Percentiles rank a stretch among this genome's conserved stretches.
These are phyloP conservation scores for Cladosporium velox DNA, from an alignment of 2,329 filamentous ascomycete species.

Conservation along the genomic window DNA sequence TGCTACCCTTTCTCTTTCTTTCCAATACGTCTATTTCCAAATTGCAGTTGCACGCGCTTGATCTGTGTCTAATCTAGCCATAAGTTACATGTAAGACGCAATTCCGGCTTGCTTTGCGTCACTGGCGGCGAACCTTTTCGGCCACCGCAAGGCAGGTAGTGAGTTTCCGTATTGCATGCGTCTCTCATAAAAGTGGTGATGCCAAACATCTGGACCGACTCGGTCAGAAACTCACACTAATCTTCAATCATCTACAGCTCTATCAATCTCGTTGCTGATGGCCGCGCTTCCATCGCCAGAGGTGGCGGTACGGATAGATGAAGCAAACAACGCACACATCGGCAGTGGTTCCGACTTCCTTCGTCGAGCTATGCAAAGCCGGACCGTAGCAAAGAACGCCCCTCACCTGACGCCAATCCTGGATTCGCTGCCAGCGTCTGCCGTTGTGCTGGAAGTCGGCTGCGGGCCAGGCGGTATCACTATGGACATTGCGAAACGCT, in stretches of 20 bases:
- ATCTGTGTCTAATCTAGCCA: neutral
- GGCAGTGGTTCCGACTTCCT: conserved; percentile 5
- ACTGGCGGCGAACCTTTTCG: neutral
- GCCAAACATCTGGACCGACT: neutral
- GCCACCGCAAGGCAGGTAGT: neutral
- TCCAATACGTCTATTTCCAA: neutral
- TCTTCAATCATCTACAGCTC: neutral
- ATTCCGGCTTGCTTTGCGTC: neutral
- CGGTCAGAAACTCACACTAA: neutral
- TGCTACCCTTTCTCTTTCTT: neutral
- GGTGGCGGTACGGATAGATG: neutral
- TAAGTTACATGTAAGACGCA: neutral
- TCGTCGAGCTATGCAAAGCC: conserved; percentile 22
- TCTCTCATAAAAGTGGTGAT: neutral
- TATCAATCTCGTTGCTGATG: neutral
- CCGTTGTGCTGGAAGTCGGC: conserved; percentile 22
- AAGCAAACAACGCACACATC: neutral
- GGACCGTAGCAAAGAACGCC: conserved; percentile 11
- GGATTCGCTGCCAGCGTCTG: conserved; percentile 16
- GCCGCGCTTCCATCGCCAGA: neutral
- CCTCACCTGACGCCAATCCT: conserved; percentile 22
- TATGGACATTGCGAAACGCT: conserved; percentile 22
- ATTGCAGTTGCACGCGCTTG: neutral
- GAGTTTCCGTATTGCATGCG: neutral
- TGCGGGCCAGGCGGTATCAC: conserved; percentile 24